Base-by-base conservation (phyloP, 1,284 basidiomycete genomes). In the Melanopsichium pennsylvanicum region DNA sequence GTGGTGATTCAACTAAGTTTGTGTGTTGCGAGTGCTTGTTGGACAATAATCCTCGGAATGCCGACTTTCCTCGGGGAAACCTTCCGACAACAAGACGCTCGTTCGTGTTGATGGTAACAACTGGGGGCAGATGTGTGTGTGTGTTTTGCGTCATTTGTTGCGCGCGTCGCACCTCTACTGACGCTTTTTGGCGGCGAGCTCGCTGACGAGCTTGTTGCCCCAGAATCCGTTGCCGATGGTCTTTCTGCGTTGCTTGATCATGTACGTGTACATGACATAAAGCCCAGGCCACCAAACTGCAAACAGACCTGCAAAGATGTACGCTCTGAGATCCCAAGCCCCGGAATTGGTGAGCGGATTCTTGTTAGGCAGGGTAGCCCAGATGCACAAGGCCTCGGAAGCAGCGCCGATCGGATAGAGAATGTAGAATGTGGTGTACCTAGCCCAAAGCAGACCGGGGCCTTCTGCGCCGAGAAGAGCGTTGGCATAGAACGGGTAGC, bases 351-450 rank as follows among this genome's bases (percentile, higher is more conserved):
- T 32, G 51, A 72, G 68, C 11, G 73, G 69, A 34, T 42, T 33
- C 39, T 49, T 48, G 63, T 78, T 60, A 3, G 90, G 90, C 26
- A 97, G 85, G 9, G 91, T 91, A 1, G 88, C 86, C 77, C 88
- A 88, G 75, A 89, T 90, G 58, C 95, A 85, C 79, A 90, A 87
- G 0, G 93, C 93, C 83, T 98, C 95, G 35, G 91, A 93, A 7
- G 86, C 86, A 1, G 95, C 95, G 42, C 95, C 95, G 38, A 94
- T 82, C 3, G 92, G 93, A 84, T 98, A 98, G 23, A 97, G 87
- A 40, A 93, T 73, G 82, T 90, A 93, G 84, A 97, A 98, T 6
- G 91, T 87, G 23, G 93, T 91, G 85, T 97, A 98, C 48, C 76
- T 54, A 31, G 71, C 69, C 79, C 79, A 80, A 15, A 79, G 73